Conservation (phyloP, 495 filamentous ascomycete genomes). For the Neurospora sp. region DNA sequence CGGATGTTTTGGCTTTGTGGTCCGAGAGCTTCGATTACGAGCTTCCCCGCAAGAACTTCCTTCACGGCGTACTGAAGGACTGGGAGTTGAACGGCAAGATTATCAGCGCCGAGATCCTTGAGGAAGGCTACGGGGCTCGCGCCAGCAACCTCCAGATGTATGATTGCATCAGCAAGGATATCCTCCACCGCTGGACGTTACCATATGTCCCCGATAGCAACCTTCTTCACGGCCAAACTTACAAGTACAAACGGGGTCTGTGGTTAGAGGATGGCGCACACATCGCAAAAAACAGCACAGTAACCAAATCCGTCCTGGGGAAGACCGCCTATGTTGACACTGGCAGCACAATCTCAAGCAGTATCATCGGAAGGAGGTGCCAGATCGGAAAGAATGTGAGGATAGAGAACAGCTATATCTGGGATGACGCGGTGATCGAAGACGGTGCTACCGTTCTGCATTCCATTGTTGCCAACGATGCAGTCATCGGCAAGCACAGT, state of each 20-base stretch:
- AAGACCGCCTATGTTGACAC: constrained; percentile 65
- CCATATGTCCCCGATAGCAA: constrained; percentile 91
- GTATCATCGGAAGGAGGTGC: constrained; percentile 73
- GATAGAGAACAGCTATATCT: constrained; percentile 77
- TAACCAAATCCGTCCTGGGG: constrained; percentile 62
- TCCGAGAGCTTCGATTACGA: constrained; percentile 97
- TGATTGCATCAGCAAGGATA: constrained; percentile 79
- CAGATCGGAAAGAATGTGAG: constrained; percentile 73
- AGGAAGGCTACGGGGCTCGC: constrained; percentile 69
- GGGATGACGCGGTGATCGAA: constrained; percentile 70
- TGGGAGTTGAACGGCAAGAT: constrained; percentile 94
- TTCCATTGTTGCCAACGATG: constrained; percentile 67
- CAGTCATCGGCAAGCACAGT: constrained; percentile 58
- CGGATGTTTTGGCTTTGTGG: constrained; percentile 89
- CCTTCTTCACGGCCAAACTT: constrained; percentile 63
- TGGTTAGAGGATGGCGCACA: constrained; percentile 61
- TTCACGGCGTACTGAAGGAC: constrained; percentile 89
- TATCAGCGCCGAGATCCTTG: constrained; percentile 81
- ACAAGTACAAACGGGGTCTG: constrained; percentile 59
- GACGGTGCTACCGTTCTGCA: constrained; percentile 59
- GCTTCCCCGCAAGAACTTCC: constrained; percentile 73
- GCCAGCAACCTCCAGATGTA: constrained; percentile 82
- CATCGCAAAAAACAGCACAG: constrained; percentile 36
- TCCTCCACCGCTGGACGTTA: constrained; percentile 83
- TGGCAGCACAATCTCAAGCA: constrained; percentile 55